Evolutionary conservation across 2,329 filamentous ascomycete genomes (phyloP).

Genomic region (Reticulascus tulasneorum): DNA sequence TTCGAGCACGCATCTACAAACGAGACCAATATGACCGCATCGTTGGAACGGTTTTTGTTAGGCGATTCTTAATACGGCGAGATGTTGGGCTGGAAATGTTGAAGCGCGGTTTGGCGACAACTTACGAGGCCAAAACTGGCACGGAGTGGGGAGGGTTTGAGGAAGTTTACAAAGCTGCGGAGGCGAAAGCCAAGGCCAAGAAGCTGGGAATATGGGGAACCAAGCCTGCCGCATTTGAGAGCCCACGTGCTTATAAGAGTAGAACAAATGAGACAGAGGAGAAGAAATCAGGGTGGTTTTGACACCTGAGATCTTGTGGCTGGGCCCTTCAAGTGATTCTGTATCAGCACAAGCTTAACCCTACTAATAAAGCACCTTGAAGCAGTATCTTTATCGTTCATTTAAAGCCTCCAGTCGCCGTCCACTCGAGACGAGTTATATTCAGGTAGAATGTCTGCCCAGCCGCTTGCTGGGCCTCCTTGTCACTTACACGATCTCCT

Average conservation of each 20-base stretch:
- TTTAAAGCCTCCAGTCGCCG: too few species aligned
- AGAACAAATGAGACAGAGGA: constrained; percentile 29
- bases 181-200: constrained; percentile 61
- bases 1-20: constrained; percentile 78
- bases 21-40: constrained; percentile 90
- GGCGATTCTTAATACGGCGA: constrained; percentile 62
- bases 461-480: too few species aligned
- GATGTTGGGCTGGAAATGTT: constrained; percentile 93
- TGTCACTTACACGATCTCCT: too few species aligned
- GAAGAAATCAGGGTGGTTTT: constrained; percentile 10
- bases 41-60: constrained; percentile 78
- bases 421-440: too few species aligned
- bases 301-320: too few species aligned
- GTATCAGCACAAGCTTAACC: too few species aligned
- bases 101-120: constrained; percentile 75
- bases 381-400: too few species aligned
- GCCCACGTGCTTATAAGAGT: constrained; percentile 82
- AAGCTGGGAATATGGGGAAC: constrained; percentile 73
- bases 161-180: constrained; percentile 60
- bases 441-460: too few species aligned
- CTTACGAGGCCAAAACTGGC: constrained; percentile 89
- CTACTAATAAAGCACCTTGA: too few species aligned
- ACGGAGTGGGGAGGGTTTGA: constrained; percentile 79
- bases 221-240: constrained; percentile 64
- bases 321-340: too few species aligned